Evolutionary conservation across 257 asterid species (phyloP).

Genomic region (Euphrasia confusa): DNA sequence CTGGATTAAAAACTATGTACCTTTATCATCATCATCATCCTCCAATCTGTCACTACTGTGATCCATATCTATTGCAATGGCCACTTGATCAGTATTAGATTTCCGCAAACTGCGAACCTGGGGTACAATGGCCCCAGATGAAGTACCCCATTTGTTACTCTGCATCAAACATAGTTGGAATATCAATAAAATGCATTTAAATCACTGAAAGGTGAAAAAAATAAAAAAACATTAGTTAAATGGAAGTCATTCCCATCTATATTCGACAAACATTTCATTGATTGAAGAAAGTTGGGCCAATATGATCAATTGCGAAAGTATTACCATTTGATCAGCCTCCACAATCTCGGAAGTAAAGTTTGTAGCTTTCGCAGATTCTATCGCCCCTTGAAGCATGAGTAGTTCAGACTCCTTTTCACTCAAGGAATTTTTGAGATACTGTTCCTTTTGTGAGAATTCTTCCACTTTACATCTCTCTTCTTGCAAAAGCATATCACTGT

Average conservation of each 20-base stretch:
- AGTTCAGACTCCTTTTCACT: conserved; percentile 71
- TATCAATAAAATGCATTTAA: conserved; percentile 22
- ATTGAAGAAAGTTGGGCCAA: conserved; percentile 15
- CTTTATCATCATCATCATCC: conserved; percentile 85
- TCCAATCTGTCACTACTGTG: conserved; percentile 47
- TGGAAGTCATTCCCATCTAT: background rate
- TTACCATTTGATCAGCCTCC: conserved; percentile 82
- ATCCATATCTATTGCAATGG: conserved; percentile 82
- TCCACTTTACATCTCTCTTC: conserved; percentile 71
- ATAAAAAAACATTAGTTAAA: background rate
- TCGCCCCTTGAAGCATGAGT: conserved; percentile 51
- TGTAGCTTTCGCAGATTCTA: conserved; percentile 50
- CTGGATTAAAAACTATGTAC: conserved; percentile 35
- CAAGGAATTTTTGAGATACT: conserved; percentile 56
- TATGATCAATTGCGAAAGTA: conserved; percentile 17
- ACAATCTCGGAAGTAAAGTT: conserved; percentile 65
- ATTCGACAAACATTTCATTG: conserved; percentile 17
- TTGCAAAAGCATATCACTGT: conserved; percentile 53
- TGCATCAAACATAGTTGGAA: conserved; percentile 43
- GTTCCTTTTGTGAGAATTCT: conserved; percentile 56
- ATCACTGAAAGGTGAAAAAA: background rate
- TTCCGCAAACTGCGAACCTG: conserved; percentile 97
- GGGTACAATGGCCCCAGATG: conserved; percentile 54
- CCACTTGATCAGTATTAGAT: conserved; percentile 79
- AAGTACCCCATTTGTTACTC: conserved; percentile 59